These are phyloP conservation scores for Nemophila menziesii DNA, from an alignment of 257 asterid genomes.

Conservation along the genomic window DNA sequence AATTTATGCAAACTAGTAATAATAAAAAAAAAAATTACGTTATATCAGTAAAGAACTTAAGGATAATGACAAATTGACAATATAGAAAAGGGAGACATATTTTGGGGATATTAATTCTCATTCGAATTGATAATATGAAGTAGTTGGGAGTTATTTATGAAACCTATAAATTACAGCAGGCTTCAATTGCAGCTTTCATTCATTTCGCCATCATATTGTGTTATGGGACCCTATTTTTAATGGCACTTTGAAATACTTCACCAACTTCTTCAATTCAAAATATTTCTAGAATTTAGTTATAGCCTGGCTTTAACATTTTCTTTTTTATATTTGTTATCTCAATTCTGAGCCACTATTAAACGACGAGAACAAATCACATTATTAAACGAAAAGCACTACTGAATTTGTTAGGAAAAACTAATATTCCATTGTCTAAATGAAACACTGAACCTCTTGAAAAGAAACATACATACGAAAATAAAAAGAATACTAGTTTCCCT, in stretches of 20 bases:
- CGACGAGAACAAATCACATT: background rate
- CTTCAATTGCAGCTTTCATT: background rate
- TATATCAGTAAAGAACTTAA: no score
- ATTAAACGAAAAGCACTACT: background rate
- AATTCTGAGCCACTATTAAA: no score
- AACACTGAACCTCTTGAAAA: background rate
- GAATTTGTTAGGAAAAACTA: slow-evolving; percentile 1
- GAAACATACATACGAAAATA: background rate
- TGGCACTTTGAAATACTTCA: background rate
- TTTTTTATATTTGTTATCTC: no score
- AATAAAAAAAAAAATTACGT: no score
- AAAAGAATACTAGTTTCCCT: background rate
- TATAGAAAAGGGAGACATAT: no score
- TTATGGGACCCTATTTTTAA: background rate
- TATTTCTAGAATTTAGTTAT: background rate
- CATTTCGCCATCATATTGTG: background rate
- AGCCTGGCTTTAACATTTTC: background rate
- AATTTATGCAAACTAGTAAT: no score
- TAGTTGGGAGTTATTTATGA: background rate
- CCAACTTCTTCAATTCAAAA: background rate
- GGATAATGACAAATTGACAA: no score
- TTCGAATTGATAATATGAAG: no score
- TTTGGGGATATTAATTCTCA: background rate
- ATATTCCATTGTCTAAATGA: background rate
- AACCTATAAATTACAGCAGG: background rate